phyloP scores from a whole-genome alignment of 768 basidiomycete species.

The Boletus huronensis region DNA sequence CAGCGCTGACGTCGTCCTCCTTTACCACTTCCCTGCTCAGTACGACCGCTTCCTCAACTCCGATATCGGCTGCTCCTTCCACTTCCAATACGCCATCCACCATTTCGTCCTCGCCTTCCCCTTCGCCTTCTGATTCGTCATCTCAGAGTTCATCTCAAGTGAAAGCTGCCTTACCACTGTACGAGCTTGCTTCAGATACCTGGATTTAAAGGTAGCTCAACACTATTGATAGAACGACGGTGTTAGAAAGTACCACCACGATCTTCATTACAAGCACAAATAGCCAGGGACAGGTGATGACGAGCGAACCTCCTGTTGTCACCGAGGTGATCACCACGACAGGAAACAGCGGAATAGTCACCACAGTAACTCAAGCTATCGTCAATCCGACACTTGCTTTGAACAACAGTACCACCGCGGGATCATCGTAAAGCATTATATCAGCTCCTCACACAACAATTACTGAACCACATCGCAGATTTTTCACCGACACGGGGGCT shows the following conservation, averaged over 20 bases:
- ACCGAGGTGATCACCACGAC: constrained; percentile 58
- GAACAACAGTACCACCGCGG: constrained; percentile 38
- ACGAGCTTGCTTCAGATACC: constrained; percentile 18
- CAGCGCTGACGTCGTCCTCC: constrained; percentile 12
- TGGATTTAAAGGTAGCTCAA: constrained; percentile 8
- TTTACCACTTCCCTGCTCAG: constrained; percentile 1
- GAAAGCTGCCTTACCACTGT: constrained; percentile 20
- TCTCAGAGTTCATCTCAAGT: constrained; percentile 6
- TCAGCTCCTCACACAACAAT: neutral
- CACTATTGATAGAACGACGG: constrained; percentile 44
- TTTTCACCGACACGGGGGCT: constrained; percentile 85
- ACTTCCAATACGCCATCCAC: constrained; percentile 14
- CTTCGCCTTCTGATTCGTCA: constrained; percentile 2
- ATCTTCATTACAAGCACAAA: constrained; percentile 62
- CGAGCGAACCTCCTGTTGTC: constrained; percentile 52
- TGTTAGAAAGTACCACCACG: constrained; percentile 45
- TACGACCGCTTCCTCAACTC: constrained; percentile 13
- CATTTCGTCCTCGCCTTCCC: constrained; percentile 5
- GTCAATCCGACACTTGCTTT: constrained; percentile 70
- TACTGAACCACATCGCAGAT: constrained; percentile 43
- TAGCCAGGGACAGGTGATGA: constrained; percentile 43
- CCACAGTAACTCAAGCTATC: constrained; percentile 59
- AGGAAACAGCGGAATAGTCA: constrained; percentile 45
- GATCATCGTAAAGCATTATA: constrained; percentile 45
- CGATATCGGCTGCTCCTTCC: constrained; percentile 14